Base-by-base conservation (phyloP, 768 basidiomycete genomes). In the Mycena chlorophos region DNA sequence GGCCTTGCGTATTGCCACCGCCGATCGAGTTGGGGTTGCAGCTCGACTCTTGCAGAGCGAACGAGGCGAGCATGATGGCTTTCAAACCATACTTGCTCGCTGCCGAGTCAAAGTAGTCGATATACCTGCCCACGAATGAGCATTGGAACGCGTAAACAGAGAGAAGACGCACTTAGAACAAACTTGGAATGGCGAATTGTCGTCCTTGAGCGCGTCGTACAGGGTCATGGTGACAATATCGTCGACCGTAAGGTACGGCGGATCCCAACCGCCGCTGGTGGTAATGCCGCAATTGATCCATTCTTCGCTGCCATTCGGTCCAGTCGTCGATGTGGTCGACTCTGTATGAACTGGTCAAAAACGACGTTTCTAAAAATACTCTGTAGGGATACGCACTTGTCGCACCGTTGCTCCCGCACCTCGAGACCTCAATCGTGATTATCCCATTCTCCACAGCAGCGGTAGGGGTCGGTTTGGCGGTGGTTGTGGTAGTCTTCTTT, bases 21-120 rank as follows among this genome's bases (percentile, higher is more conserved):
- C 92, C 92, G 42, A 84, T 75, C 5, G 80, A 81, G 16, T 71
- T 55, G 2, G 85, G 79, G 61, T 87, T 85, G 77, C 93, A 96
- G 34, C 71, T 69, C 52, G 75, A 78, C 68, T 96, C 94, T 68
- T 95, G 92, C 86, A 96, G 87, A 28, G 92, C 91, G 61, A 96
- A 87, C 0, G 91, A 80, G 2, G 92, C 93, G 31, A 95, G 69
- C 60, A 95, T 73, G 67, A 94, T 90, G 6, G 90, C 68, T 23
- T 88, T 88, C 27, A 94, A 57, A 17, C 64, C 75, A 60, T 71
- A 72, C 63, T 79, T 60, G n/a, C 61, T 52, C 20, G 75, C 87
- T 51, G 85, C 80, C 68, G 82, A 71, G 54, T 88, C 74, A 66
- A 92, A 91, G n/a, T 78, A 8, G 3, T 13, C 16, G 14, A 49